Percentiles rank a stretch among this genome's conserved stretches.
Evolutionary conservation across 192 early-diverging fungal species (phyloP).

Genomic region (Coemansia sp.): DNA sequence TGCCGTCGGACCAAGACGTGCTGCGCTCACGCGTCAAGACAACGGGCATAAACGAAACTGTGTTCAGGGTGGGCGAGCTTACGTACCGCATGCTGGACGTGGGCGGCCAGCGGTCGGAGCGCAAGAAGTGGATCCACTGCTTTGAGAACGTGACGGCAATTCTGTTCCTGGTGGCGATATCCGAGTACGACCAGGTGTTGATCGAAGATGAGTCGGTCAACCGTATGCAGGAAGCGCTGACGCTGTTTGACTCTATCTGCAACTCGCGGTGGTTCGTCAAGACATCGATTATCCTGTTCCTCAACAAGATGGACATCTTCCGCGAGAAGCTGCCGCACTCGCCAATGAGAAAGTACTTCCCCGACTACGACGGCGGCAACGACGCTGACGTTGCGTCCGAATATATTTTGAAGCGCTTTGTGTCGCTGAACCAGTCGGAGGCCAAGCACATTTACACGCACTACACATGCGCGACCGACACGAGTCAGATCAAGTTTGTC

Average conservation of each 20-base stretch:
- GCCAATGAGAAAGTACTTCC: slow-evolving; percentile 86
- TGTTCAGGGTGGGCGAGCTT: slow-evolving; percentile 85
- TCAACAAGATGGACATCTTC: slow-evolving; percentile 99
- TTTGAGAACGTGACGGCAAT: slow-evolving; percentile 97
- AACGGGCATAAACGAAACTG: slow-evolving; percentile 95
- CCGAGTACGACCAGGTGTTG: slow-evolving; percentile 93
- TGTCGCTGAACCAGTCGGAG: slow-evolving; percentile 74
- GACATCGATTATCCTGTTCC: slow-evolving; percentile 97
- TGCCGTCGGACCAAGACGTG: slow-evolving; percentile 95
- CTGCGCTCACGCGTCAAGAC: slow-evolving; percentile 96
- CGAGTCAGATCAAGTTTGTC: slow-evolving; percentile 83
- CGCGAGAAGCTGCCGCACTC: slow-evolving; percentile 81
- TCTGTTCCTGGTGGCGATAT: slow-evolving; percentile 93
- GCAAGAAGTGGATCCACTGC: slow-evolving; percentile 99
- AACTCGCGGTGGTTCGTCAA: slow-evolving; percentile 96
- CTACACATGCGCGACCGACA: slow-evolving; percentile 87
- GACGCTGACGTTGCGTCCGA: slow-evolving; percentile 75
- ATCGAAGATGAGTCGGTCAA: slow-evolving; percentile 96
- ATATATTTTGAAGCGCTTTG: slow-evolving; percentile 79
- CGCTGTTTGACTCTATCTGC: slow-evolving; percentile 96
- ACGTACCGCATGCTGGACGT: slow-evolving; percentile 98
- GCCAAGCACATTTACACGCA: slow-evolving; percentile 85
- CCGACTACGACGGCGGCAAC: slow-evolving; percentile 77
- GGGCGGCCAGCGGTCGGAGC: slow-evolving; percentile 95
- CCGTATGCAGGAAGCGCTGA: slow-evolving; percentile 94